Evolutionary conservation across 169 alveolate genomes (phyloP).

Genomic region (Plasmodium inui): DNA sequence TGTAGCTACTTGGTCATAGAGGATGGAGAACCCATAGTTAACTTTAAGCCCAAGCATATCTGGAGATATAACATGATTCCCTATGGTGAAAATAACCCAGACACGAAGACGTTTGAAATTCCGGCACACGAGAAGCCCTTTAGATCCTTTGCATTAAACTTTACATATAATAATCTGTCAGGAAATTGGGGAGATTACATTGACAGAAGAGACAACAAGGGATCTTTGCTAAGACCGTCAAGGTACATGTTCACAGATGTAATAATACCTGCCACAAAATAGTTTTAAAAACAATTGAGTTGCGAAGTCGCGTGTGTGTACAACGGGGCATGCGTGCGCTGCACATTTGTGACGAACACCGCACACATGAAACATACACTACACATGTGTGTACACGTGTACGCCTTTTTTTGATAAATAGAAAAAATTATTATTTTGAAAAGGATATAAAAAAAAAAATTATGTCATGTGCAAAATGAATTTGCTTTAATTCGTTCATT

Average conservation of each 20-base stretch:
- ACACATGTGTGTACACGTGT: background rate
- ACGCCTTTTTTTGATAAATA: slow-evolving; percentile 3
- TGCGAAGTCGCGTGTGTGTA: background rate
- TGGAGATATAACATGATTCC: slow-evolving; percentile 89
- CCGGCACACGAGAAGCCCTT: slow-evolving; percentile 89
- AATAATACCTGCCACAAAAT: slow-evolving; percentile 86
- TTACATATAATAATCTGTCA: slow-evolving; percentile 89
- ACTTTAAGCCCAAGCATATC: slow-evolving; percentile 74
- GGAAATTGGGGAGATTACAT: slow-evolving; percentile 93
- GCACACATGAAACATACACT: no score
- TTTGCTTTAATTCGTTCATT: background rate
- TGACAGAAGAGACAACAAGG: slow-evolving; percentile 89
- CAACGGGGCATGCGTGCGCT: background rate
- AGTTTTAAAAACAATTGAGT: slow-evolving; percentile 11
- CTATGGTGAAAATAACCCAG: slow-evolving; percentile 88
- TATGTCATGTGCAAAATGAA: background rate
- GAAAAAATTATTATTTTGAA: background rate
- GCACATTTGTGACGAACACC: background rate
- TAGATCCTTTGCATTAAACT: slow-evolving; percentile 88
- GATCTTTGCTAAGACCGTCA: slow-evolving; percentile 88
- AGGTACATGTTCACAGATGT: slow-evolving; percentile 90
- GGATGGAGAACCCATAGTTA: slow-evolving; percentile 78
- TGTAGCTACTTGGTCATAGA: slow-evolving; percentile 77
- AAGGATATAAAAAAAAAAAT: background rate
- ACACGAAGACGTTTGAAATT: slow-evolving; percentile 84